These are phyloP conservation scores for Trichophyton schoenleinii DNA, from an alignment of 2,329 filamentous ascomycete species.

Conservation along the genomic window DNA sequence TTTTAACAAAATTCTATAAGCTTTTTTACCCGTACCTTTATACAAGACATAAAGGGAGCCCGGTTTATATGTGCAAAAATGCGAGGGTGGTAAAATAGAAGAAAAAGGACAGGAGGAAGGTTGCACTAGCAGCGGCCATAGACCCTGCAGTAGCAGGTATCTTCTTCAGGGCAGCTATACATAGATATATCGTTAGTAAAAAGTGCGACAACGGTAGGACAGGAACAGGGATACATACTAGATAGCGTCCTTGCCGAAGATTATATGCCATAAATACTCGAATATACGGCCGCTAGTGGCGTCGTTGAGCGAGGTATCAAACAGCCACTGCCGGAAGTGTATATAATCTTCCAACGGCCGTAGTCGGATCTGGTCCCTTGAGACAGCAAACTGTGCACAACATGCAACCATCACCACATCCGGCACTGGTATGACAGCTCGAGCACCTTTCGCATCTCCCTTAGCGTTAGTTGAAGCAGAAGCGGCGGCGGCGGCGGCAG, in stretches of 20 bases:
- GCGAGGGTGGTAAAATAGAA: not conserved
- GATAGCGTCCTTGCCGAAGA: constrained; percentile 25
- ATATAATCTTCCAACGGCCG: constrained; percentile 39
- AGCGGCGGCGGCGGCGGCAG: not conserved
- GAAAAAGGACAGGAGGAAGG: not conserved
- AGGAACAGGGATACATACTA: constrained; percentile 12
- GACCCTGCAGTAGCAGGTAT: constrained; percentile 16
- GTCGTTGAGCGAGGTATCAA: constrained; percentile 40
- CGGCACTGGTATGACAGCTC: constrained; percentile 3
- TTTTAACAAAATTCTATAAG: not conserved
- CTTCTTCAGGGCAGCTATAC: constrained; percentile 10
- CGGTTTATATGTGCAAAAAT: not conserved
- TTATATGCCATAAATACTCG: constrained; percentile 50
- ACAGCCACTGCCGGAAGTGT: constrained; percentile 42
- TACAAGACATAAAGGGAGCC: not conserved
- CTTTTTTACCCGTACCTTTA: not conserved
- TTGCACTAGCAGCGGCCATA: constrained; percentile 13
- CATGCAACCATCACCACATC: constrained; percentile 35
- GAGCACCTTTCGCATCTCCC: constrained; percentile 4
- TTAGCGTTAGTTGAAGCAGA: not conserved
- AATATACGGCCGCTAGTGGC: constrained; percentile 43
- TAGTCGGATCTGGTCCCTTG: constrained; percentile 37
- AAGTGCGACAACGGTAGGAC: not conserved
- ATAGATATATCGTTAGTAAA: constrained; percentile 10
- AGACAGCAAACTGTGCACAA: constrained; percentile 50